Percentiles rank a stretch among this genome's conserved stretches.
Conservation (phyloP, 1,139 yeast species). For the Entelexis sorbosivorans region DNA sequence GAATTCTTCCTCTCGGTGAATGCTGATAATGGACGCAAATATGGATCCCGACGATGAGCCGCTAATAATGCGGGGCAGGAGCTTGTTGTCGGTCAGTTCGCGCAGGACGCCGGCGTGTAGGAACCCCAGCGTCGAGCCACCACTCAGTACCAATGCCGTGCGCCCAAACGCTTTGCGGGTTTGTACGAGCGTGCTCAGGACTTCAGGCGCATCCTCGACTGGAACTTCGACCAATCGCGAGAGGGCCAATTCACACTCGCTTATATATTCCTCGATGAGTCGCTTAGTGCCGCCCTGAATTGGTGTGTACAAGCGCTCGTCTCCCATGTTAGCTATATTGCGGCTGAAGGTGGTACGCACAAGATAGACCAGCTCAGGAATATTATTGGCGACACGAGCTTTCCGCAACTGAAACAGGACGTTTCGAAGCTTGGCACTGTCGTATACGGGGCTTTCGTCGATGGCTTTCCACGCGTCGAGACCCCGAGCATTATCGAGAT, state of each 20-base stretch:
- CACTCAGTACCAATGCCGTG: slow-evolving; percentile 83
- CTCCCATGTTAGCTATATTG: slow-evolving; percentile 81
- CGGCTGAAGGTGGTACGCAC: slow-evolving; percentile 79
- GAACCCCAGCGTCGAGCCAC: slow-evolving; percentile 91
- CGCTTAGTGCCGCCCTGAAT: slow-evolving; percentile 78
- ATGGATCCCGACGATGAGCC: slow-evolving; percentile 97
- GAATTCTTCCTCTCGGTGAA: slow-evolving; percentile 61
- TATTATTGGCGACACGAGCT: slow-evolving; percentile 51
- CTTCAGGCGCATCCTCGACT: slow-evolving; percentile 18
- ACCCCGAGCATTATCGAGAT: slow-evolving; percentile 54
- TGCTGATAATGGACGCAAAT: slow-evolving; percentile 78
- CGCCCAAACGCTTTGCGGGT: slow-evolving; percentile 87
- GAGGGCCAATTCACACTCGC: slow-evolving; percentile 61
- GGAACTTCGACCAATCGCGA: slow-evolving; percentile 24
- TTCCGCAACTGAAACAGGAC: slow-evolving; percentile 48
- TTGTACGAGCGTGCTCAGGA: slow-evolving; percentile 70
- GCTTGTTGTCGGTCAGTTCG: slow-evolving; percentile 58
- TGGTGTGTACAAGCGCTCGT: slow-evolving; percentile 62
- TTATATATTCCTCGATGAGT: slow-evolving; percentile 69
- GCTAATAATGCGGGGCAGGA: slow-evolving; percentile 80
- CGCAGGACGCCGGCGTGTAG: slow-evolving; percentile 87
- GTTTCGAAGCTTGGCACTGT: slow-evolving; percentile 48
- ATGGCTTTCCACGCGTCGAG: slow-evolving; percentile 52
- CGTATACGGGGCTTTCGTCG: slow-evolving; percentile 55
- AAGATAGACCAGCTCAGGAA: slow-evolving; percentile 51